These are phyloP conservation scores for Endoconidiophora laricicola DNA, from an alignment of 2,329 filamentous ascomycete genomes.

Conservation along the genomic window DNA sequence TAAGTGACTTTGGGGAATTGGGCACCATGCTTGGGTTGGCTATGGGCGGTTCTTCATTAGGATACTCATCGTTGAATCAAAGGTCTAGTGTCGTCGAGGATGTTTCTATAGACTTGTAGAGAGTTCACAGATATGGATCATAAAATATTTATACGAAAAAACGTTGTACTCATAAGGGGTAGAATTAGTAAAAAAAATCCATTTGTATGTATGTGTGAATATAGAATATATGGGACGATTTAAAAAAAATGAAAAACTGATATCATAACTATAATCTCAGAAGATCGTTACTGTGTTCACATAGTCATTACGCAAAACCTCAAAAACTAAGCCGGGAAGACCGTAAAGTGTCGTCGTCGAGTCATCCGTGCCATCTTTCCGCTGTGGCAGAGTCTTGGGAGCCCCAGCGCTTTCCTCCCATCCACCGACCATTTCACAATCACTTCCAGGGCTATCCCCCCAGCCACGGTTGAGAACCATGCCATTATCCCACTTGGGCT, in stretches of 20 bases:
- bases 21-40: conserved; percentile 26
- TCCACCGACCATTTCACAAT: conserved; percentile 66
- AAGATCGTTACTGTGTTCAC: conserved; percentile 85
- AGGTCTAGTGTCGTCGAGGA: conserved; percentile 5
- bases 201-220: background rate
- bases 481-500: conserved; percentile 39
- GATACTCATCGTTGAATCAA: conserved; percentile 3
- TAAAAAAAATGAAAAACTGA: background rate
- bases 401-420: conserved; percentile 56
- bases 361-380: conserved; percentile 36
- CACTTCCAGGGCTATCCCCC: conserved; percentile 82
- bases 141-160: background rate
- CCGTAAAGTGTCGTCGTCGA: conserved; percentile 73
- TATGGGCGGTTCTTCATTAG: conserved; percentile 3
- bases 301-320: conserved; percentile 82
- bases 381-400: conserved; percentile 26
- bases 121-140: background rate
- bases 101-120: conserved; percentile 10
- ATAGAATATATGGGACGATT: background rate
- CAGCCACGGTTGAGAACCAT: conserved; percentile 87
- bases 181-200: background rate
- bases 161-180: background rate
- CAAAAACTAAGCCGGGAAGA: conserved; percentile 86
- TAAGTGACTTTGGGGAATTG: conserved; percentile 30
- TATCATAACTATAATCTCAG: conserved; percentile 25